Conservation (phyloP, 2,329 filamentous ascomycete genomes). For the Cordyceps farinosa region DNA sequence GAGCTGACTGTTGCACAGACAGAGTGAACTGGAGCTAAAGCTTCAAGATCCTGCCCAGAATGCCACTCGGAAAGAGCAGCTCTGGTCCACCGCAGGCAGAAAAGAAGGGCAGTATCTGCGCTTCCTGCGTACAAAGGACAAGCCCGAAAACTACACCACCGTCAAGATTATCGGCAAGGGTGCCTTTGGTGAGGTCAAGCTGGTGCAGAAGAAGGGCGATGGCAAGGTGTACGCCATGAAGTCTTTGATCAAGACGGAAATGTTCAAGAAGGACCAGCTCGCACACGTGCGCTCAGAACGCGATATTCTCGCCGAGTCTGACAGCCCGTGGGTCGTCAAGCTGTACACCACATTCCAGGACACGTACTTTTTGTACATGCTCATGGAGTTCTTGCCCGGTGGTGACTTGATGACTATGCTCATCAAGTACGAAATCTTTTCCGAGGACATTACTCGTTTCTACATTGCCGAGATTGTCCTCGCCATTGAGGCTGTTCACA, state of each 20-base stretch:
- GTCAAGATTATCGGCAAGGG: slow-evolving; percentile 99
- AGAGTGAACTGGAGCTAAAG: slow-evolving; percentile 86
- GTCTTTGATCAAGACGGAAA: slow-evolving; percentile 96
- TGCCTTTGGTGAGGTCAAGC: slow-evolving; percentile 95
- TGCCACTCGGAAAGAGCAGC: slow-evolving; percentile 73
- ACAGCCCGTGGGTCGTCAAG: slow-evolving; percentile 99
- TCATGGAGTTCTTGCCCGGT: slow-evolving; percentile 98
- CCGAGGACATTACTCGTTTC: slow-evolving; percentile 96
- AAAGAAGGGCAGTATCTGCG: slow-evolving; percentile 91
- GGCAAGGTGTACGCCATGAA: slow-evolving; percentile 98
- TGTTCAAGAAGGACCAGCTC: slow-evolving; percentile 99
- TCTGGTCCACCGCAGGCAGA: slow-evolving; percentile 78
- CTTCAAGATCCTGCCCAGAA: slow-evolving; percentile 73
- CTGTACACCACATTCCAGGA: slow-evolving; percentile 98
- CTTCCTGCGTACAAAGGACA: slow-evolving; percentile 89
- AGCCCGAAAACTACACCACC: slow-evolving; percentile 90
- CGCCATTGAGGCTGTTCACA: slow-evolving; percentile 98
- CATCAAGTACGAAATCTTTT: slow-evolving; percentile 99
- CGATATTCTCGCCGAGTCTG: slow-evolving; percentile 97
- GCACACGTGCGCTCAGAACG: slow-evolving; percentile 96
- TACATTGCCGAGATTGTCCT: slow-evolving; percentile 98
- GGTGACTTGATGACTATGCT: slow-evolving; percentile 99
- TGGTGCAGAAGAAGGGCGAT: slow-evolving; percentile 94
- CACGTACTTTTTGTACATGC: slow-evolving; percentile 91
- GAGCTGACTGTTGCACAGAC: slow-evolving; percentile 49